A percentile compares a stretch with the other conserved stretches of the same genome.
Evolutionary conservation across 163 green algal genomes (phyloP).

Genomic region (Scenedesmus sp.): DNA sequence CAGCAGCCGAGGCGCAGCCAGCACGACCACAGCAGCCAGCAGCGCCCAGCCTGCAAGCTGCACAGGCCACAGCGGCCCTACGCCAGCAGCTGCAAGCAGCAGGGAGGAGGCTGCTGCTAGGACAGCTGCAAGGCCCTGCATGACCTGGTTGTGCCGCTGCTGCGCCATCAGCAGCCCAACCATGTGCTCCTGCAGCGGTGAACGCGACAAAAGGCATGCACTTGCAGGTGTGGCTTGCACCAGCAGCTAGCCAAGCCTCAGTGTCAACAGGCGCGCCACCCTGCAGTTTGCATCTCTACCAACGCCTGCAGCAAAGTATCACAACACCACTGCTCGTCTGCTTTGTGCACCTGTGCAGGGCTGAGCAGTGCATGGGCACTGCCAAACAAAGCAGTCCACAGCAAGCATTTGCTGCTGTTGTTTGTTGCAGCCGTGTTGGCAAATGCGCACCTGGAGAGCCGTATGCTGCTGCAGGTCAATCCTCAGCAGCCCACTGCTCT

Average conservation of each 20-base stretch:
- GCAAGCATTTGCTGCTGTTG: background rate
- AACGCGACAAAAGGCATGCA: background rate
- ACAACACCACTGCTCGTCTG: background rate
- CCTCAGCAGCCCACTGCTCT: conserved; percentile 33
- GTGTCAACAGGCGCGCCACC: background rate
- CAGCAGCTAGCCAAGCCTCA: background rate
- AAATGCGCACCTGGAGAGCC: conserved; percentile 38
- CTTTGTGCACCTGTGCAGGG: background rate
- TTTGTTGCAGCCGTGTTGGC: background rate
- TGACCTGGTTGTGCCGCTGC: conserved; percentile 15
- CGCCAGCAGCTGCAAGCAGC: background rate
- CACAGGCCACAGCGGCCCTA: background rate
- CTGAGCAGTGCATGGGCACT: background rate
- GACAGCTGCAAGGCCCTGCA: conserved; percentile 29
- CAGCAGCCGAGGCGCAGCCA: background rate
- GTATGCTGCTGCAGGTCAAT: conserved; percentile 58
- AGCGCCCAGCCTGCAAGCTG: background rate
- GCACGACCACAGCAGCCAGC: conserved; percentile 2
- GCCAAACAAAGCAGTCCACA: background rate
- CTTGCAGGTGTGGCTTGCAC: background rate
- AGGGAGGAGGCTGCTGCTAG: conserved; percentile 4
- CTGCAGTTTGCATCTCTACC: too few relatives aligned
- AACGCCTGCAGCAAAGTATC: background rate
- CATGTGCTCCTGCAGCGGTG: conserved; percentile 47
- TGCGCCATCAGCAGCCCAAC: conserved; percentile 39